Conservation (phyloP, 345 rosid genomes). For the Litchi chinensis region DNA sequence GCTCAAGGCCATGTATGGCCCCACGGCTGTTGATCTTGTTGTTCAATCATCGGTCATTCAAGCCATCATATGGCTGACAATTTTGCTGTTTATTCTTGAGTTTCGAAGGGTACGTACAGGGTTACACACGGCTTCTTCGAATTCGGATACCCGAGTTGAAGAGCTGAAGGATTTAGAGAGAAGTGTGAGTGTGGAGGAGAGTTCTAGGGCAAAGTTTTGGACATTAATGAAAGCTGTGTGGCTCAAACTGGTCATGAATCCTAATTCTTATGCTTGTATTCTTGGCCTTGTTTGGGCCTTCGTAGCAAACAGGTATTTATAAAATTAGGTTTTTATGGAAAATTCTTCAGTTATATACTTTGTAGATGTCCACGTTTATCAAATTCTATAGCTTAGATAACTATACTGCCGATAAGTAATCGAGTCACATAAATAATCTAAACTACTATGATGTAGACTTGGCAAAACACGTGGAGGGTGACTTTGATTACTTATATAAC, state of each 20-base stretch:
- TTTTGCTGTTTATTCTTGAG: conserved; percentile 75
- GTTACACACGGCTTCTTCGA: conserved; percentile 13
- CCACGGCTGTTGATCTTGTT: conserved; percentile 66
- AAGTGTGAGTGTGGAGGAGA: background rate
- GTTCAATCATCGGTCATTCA: conserved; percentile 74
- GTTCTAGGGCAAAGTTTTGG: conserved; percentile 44
- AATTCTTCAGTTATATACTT: too few species aligned
- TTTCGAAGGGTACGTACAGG: conserved; percentile 46
- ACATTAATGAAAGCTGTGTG: conserved; percentile 54
- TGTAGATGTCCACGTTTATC: background rate
- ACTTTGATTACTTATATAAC: background rate
- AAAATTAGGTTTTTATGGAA: background rate
- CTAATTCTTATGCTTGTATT: conserved; percentile 72
- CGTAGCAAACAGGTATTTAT: conserved; percentile 57
- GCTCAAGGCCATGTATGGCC: conserved; percentile 75
- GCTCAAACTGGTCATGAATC: conserved; percentile 63
- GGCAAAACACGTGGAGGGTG: background rate
- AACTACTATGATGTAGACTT: background rate
- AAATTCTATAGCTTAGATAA: too few species aligned
- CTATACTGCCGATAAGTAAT: too few species aligned
- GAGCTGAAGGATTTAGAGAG: conserved; percentile 35
- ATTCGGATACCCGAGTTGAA: conserved; percentile 4
- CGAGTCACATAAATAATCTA: too few species aligned
- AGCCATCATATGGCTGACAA: conserved; percentile 69
- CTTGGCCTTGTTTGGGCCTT: conserved; percentile 76